These are phyloP conservation scores for Marasmius oreades DNA, from an alignment of 1,284 basidiomycete genomes.

Conservation along the genomic window DNA sequence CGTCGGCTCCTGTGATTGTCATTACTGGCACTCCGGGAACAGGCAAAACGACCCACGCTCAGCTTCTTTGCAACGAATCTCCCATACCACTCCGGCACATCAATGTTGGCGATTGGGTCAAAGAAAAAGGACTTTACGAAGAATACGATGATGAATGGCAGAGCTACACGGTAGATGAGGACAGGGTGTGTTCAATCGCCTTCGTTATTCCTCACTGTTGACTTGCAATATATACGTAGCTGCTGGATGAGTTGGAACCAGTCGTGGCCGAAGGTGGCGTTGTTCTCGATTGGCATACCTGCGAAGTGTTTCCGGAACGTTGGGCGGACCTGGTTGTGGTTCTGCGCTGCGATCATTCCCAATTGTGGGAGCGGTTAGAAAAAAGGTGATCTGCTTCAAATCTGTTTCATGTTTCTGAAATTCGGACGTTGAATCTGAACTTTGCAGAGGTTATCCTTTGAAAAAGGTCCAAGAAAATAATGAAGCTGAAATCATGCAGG, in stretches of 20 bases:
- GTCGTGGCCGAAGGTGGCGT: slow-evolving; percentile 68
- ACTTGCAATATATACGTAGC: slow-evolving; percentile 39
- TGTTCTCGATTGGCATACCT: slow-evolving; percentile 97
- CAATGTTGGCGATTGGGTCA: slow-evolving; percentile 89
- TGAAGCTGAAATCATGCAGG: slow-evolving; percentile 97
- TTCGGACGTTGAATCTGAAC: not conserved
- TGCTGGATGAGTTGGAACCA: slow-evolving; percentile 87
- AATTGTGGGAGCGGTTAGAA: slow-evolving; percentile 93
- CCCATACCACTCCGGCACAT: slow-evolving; percentile 73
- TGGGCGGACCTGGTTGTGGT: slow-evolving; percentile 99
- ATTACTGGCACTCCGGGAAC: slow-evolving; percentile 90
- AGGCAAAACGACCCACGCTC: slow-evolving; percentile 89
- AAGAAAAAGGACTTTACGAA: slow-evolving; percentile 79
- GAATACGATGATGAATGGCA: slow-evolving; percentile 95
- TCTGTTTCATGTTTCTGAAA: slow-evolving; percentile 2
- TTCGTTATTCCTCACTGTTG: not conserved
- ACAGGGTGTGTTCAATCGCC: slow-evolving; percentile 59
- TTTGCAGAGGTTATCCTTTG: slow-evolving; percentile 74
- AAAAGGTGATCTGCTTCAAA: slow-evolving; percentile 59
- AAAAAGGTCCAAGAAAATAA: slow-evolving; percentile 99
- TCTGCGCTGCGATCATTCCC: slow-evolving; percentile 83
- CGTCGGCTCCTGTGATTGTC: slow-evolving; percentile 75
- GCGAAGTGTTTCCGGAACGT: slow-evolving; percentile 91
- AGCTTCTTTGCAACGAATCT: slow-evolving; percentile 69
- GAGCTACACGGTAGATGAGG: slow-evolving; percentile 92